Evolutionary conservation across 345 rosid species (phyloP), one percentile per base, ranked within the genome.

Genomic region (Citrus hindsii): DNA sequence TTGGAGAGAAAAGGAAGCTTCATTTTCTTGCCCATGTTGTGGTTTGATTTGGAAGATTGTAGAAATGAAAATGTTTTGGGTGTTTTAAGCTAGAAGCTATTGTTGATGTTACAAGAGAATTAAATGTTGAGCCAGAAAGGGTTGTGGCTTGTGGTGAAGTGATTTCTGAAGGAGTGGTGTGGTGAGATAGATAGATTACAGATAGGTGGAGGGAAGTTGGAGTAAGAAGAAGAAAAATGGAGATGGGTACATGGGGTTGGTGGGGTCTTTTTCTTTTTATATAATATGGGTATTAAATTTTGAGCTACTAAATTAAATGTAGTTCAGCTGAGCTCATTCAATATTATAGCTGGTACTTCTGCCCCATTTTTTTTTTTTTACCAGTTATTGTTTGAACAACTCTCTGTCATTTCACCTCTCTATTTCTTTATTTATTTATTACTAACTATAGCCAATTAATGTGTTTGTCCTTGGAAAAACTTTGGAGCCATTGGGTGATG

Each of bases 1-100:
- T 81, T 83, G 83, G 67, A 83, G 80, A 91, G 85, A 77, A 89
- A 89, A 72, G 88, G 91, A 74, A 91, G 85, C 82, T 91, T 94
- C 94, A 90, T 88, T 28, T 85, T 90, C 80, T 65, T 83, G 32
- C 82, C 85, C 84, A 74, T 83, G 10, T 77, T 35, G 32, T 10
- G 51, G 25, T 38, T 38, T 56, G 48, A 8, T 60, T 71, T 16
- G 24, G 59, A 8, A 46, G 32, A 35, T 24, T 63, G 55, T 7
- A 10, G 28, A 46, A 67, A 66, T 67, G 76, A 71, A 48, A 24
- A 81, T 6, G 27, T 74, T 21, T 28, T n/a, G 28, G 66, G 58
- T 46, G 27, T 35, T 74, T 24, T 69, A 73, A 77, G 35, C 75
- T 77, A 63, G 74, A 24, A 6, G 35, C 5, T 53, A 21, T 22